phyloP scores from a whole-genome alignment of 345 rosid genomes.

The Gossypium herbaceum region DNA sequence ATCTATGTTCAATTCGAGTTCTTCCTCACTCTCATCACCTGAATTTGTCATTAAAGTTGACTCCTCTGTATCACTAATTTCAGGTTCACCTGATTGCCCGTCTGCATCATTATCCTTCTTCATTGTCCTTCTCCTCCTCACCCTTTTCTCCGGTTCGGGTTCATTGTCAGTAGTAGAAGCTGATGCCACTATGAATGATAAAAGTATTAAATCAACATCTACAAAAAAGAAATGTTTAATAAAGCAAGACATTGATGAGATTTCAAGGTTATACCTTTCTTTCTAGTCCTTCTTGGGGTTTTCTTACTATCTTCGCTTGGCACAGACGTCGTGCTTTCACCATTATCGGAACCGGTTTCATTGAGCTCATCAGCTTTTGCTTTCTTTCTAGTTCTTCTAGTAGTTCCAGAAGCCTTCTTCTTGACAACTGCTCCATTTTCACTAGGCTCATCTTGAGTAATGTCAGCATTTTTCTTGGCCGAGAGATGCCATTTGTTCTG shows the following conservation, averaged over 20 bases:
- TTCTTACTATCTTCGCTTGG: constrained; percentile 28
- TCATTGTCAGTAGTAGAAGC: constrained; percentile 38
- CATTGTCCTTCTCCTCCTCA: constrained; percentile 32
- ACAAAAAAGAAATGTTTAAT: background rate
- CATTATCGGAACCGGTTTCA: constrained; percentile 32
- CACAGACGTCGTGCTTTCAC: constrained; percentile 24
- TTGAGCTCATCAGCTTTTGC: constrained; percentile 10
- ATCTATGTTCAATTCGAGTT: constrained; percentile 51
- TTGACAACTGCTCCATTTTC: constrained; percentile 42
- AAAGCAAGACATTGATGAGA: constrained; percentile 9
- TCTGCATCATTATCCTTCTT: constrained; percentile 36
- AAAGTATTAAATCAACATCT: constrained; percentile 4
- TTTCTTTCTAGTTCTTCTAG: constrained; percentile 58
- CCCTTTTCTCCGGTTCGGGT: constrained; percentile 46
- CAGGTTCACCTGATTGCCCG: constrained; percentile 40
- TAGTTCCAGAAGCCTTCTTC: constrained; percentile 39
- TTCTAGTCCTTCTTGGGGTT: constrained; percentile 32
- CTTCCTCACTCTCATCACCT: constrained; percentile 56
- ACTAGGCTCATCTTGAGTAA: constrained; percentile 36
- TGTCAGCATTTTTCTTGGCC: constrained; percentile 45
- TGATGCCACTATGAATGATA: constrained; percentile 31
- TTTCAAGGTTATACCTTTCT: constrained; percentile 38
- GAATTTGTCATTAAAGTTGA: constrained; percentile 24
- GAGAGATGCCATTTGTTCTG: constrained; percentile 41
- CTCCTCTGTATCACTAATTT: constrained; percentile 43